Conservation (phyloP, 768 basidiomycete species). For the Lactarius tabidus region DNA sequence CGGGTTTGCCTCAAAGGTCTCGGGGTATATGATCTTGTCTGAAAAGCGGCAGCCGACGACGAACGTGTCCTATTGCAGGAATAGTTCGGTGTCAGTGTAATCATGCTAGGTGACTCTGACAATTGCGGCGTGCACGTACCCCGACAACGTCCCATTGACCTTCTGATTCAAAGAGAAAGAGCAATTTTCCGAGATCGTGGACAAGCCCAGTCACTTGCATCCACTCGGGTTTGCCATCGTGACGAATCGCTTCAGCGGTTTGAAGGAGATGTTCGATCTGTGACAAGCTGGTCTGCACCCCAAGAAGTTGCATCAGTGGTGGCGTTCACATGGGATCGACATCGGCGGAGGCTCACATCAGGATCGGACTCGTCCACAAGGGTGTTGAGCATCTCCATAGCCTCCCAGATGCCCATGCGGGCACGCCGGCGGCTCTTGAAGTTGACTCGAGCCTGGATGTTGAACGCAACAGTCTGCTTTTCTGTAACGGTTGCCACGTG, state of each 20-base stretch:
- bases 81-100: slow-evolving; percentile 11
- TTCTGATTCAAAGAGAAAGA: slow-evolving; percentile 78
- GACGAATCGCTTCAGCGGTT: slow-evolving; percentile 85
- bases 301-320: slow-evolving; percentile 4
- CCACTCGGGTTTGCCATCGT: slow-evolving; percentile 87
- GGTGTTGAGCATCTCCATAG: slow-evolving; percentile 83
- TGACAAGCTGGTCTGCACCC: slow-evolving; percentile 58
- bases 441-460: slow-evolving; percentile 70
- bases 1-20: slow-evolving; percentile 72
- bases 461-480: slow-evolving; percentile 86
- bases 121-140: slow-evolving; percentile 38
- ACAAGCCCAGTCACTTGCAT: slow-evolving; percentile 87
- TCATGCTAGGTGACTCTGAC: neutral
- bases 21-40: slow-evolving; percentile 77
- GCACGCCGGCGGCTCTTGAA: slow-evolving; percentile 65
- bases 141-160: slow-evolving; percentile 97
- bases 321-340: neutral
- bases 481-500: slow-evolving; percentile 40
- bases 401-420: slow-evolving; percentile 80
- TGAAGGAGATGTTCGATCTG: slow-evolving; percentile 92
- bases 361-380: slow-evolving; percentile 90
- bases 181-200: slow-evolving; percentile 86
- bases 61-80: slow-evolving; percentile 52
- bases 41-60: slow-evolving; percentile 86
- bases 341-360: slow-evolving; percentile 47